Conservation (phyloP, 768 basidiomycete genomes). For the Favolaschia claudopus region DNA sequence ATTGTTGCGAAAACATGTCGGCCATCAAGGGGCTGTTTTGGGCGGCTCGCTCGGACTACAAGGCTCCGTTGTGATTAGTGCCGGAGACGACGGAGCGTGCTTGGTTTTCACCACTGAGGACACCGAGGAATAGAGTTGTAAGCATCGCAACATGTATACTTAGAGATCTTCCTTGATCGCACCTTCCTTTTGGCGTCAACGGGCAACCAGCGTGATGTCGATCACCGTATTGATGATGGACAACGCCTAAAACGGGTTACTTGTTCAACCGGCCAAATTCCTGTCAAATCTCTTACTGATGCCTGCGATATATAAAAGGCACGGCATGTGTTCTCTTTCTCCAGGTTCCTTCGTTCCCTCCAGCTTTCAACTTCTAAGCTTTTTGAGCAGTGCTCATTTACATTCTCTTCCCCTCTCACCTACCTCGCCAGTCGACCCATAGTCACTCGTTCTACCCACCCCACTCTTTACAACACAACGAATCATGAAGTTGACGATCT, state of each 20-base stretch:
- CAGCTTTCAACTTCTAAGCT: conserved; percentile 11
- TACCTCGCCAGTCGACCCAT: conserved; percentile 24
- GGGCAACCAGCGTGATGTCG: conserved; percentile 18
- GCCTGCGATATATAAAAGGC: conserved; percentile 11
- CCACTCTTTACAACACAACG: conserved; percentile 14
- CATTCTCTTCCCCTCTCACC: conserved; percentile 20
- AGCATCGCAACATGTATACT: background rate
- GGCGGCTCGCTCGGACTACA: conserved; percentile 74
- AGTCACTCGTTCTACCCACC: conserved; percentile 22
- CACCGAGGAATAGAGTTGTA: conserved; percentile 37
- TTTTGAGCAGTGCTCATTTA: conserved; percentile 27
- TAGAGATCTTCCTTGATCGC: background rate
- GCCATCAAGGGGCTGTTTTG: conserved; percentile 82
- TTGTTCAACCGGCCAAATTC: too few species aligned
- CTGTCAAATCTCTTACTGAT: background rate
- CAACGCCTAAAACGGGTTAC: too few species aligned
- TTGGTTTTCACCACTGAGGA: conserved; percentile 80
- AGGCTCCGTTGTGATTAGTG: conserved; percentile 83
- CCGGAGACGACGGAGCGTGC: conserved; percentile 89
- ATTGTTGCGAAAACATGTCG: conserved; percentile 80
- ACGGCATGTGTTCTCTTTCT: background rate
- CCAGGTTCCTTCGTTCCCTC: conserved; percentile 24
- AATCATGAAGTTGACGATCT: conserved; percentile 29
- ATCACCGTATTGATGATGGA: too few species aligned
- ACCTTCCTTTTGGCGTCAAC: background rate